Evolutionary conservation across 345 rosid genomes (phyloP).

Genomic region (Erysimum cheiranthoides): DNA sequence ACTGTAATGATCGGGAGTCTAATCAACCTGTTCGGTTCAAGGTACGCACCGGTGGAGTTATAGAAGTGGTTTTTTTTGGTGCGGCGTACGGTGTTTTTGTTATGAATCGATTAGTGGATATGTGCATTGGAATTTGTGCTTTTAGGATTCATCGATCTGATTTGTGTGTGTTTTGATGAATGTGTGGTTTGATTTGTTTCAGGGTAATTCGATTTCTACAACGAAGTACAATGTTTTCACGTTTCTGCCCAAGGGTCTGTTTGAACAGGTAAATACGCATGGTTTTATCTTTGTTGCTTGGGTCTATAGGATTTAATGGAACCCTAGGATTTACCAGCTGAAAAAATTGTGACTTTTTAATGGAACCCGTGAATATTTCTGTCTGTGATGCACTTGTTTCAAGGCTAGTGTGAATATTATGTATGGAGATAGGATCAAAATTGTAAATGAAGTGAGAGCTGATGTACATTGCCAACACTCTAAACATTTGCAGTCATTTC

Average conservation of each 20-base stretch:
- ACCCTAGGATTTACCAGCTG: not conserved
- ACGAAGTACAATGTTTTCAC: slow-evolving; percentile 97
- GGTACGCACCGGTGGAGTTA: slow-evolving; percentile 56
- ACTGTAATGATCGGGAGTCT: slow-evolving; percentile 95
- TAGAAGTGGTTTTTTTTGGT: not conserved
- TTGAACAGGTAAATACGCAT: slow-evolving; percentile 81
- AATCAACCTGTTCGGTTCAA: slow-evolving; percentile 76
- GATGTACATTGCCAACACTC: not conserved
- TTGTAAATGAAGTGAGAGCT: not conserved
- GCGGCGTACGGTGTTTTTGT: not conserved
- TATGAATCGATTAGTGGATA: not conserved
- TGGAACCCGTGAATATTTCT: not conserved
- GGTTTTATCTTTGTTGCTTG: not conserved
- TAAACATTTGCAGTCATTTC: slow-evolving; percentile 7
- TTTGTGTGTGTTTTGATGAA: slow-evolving; percentile 17
- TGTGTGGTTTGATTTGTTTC: slow-evolving; percentile 39
- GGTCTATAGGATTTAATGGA: slow-evolving; percentile 5
- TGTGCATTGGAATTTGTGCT: slow-evolving; percentile 29
- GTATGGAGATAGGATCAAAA: not conserved
- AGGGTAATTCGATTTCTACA: slow-evolving; percentile 94
- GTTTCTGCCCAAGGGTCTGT: slow-evolving; percentile 94
- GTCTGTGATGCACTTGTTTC: slow-evolving; percentile 5
- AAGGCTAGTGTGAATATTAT: slow-evolving; percentile 9
- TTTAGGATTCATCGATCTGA: slow-evolving; percentile 19
- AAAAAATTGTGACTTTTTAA: not conserved